phyloP scores from a whole-genome alignment of 2,329 filamentous ascomycete species.

The Paraphoma chrysanthemicola region DNA sequence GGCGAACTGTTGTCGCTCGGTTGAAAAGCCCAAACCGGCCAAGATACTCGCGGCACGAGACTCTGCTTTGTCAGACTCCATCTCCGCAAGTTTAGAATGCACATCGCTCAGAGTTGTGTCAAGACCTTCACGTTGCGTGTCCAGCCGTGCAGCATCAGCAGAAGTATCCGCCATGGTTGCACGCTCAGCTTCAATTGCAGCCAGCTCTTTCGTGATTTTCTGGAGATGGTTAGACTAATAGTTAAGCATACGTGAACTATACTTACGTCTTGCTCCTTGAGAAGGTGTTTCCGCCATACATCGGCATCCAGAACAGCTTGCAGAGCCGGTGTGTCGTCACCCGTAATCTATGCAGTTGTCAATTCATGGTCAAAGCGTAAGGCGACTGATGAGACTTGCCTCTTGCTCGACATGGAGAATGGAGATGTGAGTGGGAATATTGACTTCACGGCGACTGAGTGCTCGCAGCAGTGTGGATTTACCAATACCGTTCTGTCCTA shows the following conservation, averaged over 20 bases:
- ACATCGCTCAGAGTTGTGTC: conserved; percentile 92
- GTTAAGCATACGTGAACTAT: background rate
- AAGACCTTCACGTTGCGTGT: conserved; percentile 86
- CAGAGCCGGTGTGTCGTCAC: conserved; percentile 92
- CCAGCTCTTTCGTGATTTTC: conserved; percentile 79
- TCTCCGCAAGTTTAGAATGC: conserved; percentile 89
- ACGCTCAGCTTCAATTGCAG: conserved; percentile 78
- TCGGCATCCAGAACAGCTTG: conserved; percentile 97
- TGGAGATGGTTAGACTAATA: conserved; percentile 32
- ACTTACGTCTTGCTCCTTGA: conserved; percentile 83
- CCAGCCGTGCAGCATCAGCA: conserved; percentile 82
- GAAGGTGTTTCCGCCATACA: conserved; percentile 95
- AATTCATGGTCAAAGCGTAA: conserved; percentile 11
- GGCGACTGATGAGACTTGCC: conserved; percentile 55
- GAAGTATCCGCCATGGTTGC: conserved; percentile 88
- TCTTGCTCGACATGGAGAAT: conserved; percentile 99
- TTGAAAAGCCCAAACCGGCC: conserved; percentile 94
- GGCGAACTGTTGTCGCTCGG: conserved; percentile 87
- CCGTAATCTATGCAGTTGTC: conserved; percentile 69
- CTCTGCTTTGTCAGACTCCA: conserved; percentile 99
- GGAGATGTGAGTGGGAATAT: conserved; percentile 95
- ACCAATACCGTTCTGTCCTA: conserved; percentile 98
- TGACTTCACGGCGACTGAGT: conserved; percentile 88
- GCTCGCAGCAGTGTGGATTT: conserved; percentile 87
- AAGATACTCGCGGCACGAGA: conserved; percentile 94